Evolutionary conservation across 148 eudicot genomes (phyloP), one percentile per base, ranked within the genome.

Genomic region (Pouteria glomerata): DNA sequence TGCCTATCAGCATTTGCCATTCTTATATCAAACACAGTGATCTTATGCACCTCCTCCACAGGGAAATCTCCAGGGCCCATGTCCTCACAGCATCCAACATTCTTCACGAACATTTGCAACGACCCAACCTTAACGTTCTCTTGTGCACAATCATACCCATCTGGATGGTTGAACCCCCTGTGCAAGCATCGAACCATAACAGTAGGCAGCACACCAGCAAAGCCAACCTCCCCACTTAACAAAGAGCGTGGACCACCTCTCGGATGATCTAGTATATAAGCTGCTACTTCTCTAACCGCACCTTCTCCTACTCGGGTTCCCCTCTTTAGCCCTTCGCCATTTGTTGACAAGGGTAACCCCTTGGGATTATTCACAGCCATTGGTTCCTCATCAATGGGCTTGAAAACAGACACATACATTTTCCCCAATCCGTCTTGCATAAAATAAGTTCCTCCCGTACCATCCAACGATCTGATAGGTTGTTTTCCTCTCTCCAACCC

Each of bases 1-100:
- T 93, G 98, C 85, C 98, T 86, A 56, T 93, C 98, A 21, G 90
- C 90, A 77, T 93, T 93, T 34, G 93, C 96, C 82, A 83, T 72
- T 68, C 92, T 85, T 57, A 91, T 79, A 73, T 91, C 97, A 70
- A 91, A 76, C 61, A 88, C 93, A 71, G 80, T 69, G 23, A 91
- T 88, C 85, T 88, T 91, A 72, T 91, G 97, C 29, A 91, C 93
- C 74, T 88, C 97, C 65, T 88, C 87, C 35, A 88, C 88, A 1
- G 91, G 91, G 57, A 91, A 91, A 67, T 77, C 82, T 24, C 69
- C 73, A 39, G 97, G 97, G 31, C 93, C 93, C 61, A 88, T 85
- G 68, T 91, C 97, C 84, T 91, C 97, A 35, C 97, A 91, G 57
- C 86, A 85, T 55, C 97, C 97, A 13, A 73, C 56, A 60, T 91